Evolutionary conservation across 768 basidiomycete species (phyloP).

Genomic region (Tulasnella sp.): DNA sequence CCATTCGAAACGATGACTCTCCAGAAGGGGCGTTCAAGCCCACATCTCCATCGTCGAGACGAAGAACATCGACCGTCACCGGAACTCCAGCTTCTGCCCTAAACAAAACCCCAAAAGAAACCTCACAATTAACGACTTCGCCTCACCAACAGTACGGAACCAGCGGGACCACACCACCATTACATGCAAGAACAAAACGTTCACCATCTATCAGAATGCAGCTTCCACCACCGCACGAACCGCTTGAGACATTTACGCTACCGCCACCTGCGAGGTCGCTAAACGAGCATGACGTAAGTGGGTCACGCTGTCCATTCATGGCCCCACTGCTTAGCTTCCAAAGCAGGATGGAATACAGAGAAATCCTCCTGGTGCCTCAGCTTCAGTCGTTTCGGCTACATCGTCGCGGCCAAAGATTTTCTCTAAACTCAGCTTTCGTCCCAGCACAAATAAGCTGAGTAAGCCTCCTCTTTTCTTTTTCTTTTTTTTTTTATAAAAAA

Average conservation of each 20-base stretch:
- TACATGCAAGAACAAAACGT: background rate
- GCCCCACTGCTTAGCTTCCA: background rate
- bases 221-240: background rate
- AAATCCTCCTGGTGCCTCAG: background rate
- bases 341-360: background rate
- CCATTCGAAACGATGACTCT: background rate
- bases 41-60: background rate
- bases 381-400: background rate
- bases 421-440: slow-evolving; percentile 8
- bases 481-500: background rate
- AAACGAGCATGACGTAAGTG: slow-evolving; percentile 13
- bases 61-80: background rate
- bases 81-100: background rate
- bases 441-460: background rate
- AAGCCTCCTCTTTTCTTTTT: background rate
- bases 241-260: slow-evolving; percentile 8
- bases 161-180: slow-evolving; percentile 20
- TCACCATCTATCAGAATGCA: slow-evolving; percentile 11
- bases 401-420: slow-evolving; percentile 8
- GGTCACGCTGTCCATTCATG: background rate
- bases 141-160: slow-evolving; percentile 21
- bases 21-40: slow-evolving; percentile 1
- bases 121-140: background rate
- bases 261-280: slow-evolving; percentile 21
- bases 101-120: background rate